A percentile compares a stretch with the other conserved stretches of the same genome.
Evolutionary conservation across 192 early-diverging fungal genomes (phyloP).

Genomic region (Diversispora epigaea): DNA sequence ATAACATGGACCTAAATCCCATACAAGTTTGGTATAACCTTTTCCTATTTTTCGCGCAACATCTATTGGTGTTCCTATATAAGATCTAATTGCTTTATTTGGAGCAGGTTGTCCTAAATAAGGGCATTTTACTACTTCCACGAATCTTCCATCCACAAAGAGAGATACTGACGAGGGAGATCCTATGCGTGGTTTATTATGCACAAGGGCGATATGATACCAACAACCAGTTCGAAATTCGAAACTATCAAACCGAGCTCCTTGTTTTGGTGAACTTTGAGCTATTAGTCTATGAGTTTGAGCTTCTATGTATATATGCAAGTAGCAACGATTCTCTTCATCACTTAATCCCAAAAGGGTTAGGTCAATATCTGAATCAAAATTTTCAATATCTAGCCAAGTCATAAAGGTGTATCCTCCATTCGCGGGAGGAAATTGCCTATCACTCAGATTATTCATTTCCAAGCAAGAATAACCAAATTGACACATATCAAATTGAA

Average conservation of each 20-base stretch:
- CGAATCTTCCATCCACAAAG: conserved; percentile 62
- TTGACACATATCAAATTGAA: conserved; percentile 55
- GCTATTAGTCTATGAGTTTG: conserved; percentile 48
- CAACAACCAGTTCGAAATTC: conserved; percentile 58
- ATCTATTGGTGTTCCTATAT: conserved; percentile 13
- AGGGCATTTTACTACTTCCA: conserved; percentile 54
- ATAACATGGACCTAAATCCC: conserved; percentile 68
- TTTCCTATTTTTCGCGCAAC: conserved; percentile 18
- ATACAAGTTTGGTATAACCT: conserved; percentile 44
- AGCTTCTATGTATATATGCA: conserved; percentile 49
- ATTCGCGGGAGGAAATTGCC: conserved; percentile 56
- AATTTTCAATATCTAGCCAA: conserved; percentile 63
- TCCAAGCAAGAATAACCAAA: conserved; percentile 44
- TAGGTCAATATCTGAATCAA: conserved; percentile 46
- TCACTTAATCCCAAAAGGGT: conserved; percentile 51
- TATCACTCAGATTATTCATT: conserved; percentile 40
- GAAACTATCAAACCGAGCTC: conserved; percentile 48
- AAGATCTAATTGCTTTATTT: conserved; percentile 20
- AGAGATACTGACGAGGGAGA: conserved; percentile 51
- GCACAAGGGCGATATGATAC: conserved; percentile 70
- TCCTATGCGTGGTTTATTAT: conserved; percentile 54
- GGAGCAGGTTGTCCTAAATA: conserved; percentile 52
- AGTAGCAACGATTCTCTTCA: conserved; percentile 46
- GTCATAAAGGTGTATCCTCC: conserved; percentile 59
- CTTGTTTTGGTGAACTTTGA: conserved; percentile 47